Base-by-base conservation (phyloP, 768 basidiomycete genomes). In the Tubosaeta sp. region DNA sequence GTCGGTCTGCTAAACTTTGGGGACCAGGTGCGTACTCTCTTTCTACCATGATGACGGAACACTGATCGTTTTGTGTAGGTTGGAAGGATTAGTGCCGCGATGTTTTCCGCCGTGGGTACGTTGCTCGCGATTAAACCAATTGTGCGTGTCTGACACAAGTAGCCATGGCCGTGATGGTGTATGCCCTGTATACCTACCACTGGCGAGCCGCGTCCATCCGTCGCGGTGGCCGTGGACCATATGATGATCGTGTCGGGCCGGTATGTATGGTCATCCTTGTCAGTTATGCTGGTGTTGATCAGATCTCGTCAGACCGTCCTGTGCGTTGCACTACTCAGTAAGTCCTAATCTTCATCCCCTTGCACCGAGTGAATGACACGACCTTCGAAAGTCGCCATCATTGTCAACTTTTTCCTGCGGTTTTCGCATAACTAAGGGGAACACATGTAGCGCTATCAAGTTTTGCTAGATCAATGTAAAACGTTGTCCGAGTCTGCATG, bases 1-100 rank as follows among this genome's bases (percentile, higher is more conserved):
- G 94, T 98, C 13, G 97, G 97, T 11, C 73, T 99, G 52, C 77
- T 99, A 62, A 99, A 99, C 72, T 99, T 99, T 75, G 97, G 97
- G 55, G 97, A 98, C 70, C 91, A 91, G 74, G 93, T 87, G 53
- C 54, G 31, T 47, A 17, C 42, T 6, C 13, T 43, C 22, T 45
- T 43, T 46, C 33, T 29, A 14, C n/a, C 7, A 27, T 19, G n/a
- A 12, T 25, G 5, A 42, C 37, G 3, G 13, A 2, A 5, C 33
- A 9, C 9, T 50, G 35, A 59, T 27, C 46, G 8, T 26, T 12
- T 50, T 33, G 17, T 16, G 32, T 34, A 91, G 91, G 85, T 97
- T 53, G 93, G 95, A 42, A 94, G 86, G 74, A 95, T 97, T 54
- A 92, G 91, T 61, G 95, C 95, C 17, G 94, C 86, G 11, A 86